Evolutionary conservation across 768 basidiomycete genomes (phyloP), one percentile per base, ranked within the genome.

Genomic region (Leccinellum rugosiceps): DNA sequence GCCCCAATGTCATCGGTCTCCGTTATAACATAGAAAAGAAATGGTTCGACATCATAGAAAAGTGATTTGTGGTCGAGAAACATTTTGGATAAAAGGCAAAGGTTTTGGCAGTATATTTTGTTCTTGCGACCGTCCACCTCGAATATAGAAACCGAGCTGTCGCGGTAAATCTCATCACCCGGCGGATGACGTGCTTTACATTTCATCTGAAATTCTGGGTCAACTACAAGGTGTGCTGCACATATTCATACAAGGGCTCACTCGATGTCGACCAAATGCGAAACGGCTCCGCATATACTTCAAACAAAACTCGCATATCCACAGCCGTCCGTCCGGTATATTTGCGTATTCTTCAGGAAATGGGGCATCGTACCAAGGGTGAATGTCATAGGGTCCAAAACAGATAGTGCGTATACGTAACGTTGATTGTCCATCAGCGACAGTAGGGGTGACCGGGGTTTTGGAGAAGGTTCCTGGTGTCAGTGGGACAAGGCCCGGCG

Each of bases 51-150:
- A 74, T 98, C 96, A 76, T 98, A 98, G 75, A 98, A 98, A 50
- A 98, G 83, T 17, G 95, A 98, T 73, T 98, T 98, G 77, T 97
- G 94, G 72, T 98, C 94, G 63, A 98, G 83, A 74, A 98, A 98
- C 95, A 98, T 98, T 74, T 97, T 98, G 57, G 96, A 96, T 38
- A 98, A 80, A 58, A 98, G 79, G 73, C 96, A 98, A 26, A 99
- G 82, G 72, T 99, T 98, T 71, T 99, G 97, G 72, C 97, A 98
- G 72, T 98, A 99, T 67, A 98, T 98, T 91, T 98, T 99, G 80
- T 96, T 98, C 77, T 94, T 93, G 65, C 97, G 84, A 46, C 97
- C 97, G 72, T 98, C 97, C 28, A 99, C 95, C 71, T 99, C 97
- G 67, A 96, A 99, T 58, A 99, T 88, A 6, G 94, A 95, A 44